phyloP scores from a whole-genome alignment of 441 rosid species.

The Euphorbia schlechtendalii region DNA sequence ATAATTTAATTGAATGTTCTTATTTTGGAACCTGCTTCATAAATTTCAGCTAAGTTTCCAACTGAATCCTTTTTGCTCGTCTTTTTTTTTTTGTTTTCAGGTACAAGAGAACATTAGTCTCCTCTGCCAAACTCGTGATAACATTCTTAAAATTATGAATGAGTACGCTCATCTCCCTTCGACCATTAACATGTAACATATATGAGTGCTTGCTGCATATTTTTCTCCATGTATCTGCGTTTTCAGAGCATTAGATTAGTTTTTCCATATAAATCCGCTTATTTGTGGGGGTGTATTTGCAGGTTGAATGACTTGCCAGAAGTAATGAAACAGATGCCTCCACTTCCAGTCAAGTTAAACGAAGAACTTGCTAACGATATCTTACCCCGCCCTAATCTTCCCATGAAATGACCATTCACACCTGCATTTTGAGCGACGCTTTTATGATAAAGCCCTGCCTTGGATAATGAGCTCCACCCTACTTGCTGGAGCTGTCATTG shows the following conservation, averaged over 20 bases:
- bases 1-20: neutral
- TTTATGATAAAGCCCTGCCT: too few species aligned
- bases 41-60: slow-evolving; percentile 5
- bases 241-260: neutral
- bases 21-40: neutral
- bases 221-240: too few species aligned
- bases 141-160: slow-evolving; percentile 34
- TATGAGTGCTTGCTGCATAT: neutral
- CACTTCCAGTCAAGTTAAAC: slow-evolving; percentile 33
- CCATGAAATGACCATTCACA: slow-evolving; percentile 18
- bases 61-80: slow-evolving; percentile 1
- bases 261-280: neutral
- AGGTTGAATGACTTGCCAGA: slow-evolving; percentile 43
- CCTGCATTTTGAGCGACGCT: neutral
- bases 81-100: slow-evolving; percentile 28
- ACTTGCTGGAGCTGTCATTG: too few species aligned
- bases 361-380: slow-evolving; percentile 33
- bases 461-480: slow-evolving; percentile 7
- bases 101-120: slow-evolving; percentile 38
- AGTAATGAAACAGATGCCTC: slow-evolving; percentile 50
- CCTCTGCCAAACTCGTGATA: slow-evolving; percentile 34
- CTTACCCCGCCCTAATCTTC: slow-evolving; percentile 20
- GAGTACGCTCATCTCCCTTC: slow-evolving; percentile 31
- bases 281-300: slow-evolving; percentile 22
- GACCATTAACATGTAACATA: neutral